These are phyloP conservation scores for Eleusine indica DNA, from an alignment of 176 grass and related monocot species.

Conservation along the genomic window DNA sequence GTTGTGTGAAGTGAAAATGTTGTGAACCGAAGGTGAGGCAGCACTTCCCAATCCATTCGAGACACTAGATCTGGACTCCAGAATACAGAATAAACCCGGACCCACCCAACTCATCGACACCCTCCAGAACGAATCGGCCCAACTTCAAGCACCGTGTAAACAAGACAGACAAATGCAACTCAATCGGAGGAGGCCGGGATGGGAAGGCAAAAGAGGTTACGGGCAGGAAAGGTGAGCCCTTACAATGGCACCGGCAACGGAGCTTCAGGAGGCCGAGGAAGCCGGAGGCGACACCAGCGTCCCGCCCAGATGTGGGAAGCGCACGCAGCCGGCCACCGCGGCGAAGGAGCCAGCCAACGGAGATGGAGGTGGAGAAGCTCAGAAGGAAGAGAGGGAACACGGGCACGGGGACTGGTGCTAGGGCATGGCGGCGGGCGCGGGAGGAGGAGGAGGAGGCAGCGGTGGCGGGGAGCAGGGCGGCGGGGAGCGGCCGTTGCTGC, in stretches of 20 bases:
- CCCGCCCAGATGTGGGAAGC: constrained; percentile 19
- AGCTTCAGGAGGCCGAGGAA: neutral
- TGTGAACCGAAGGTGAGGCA: neutral
- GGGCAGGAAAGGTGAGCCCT: neutral
- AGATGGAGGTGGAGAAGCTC: neutral
- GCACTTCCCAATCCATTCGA: neutral
- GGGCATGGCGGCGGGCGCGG: neutral
- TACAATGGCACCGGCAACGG: constrained; percentile 6
- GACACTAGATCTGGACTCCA: constrained; percentile 19
- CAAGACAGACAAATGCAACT: neutral
- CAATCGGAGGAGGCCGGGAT: neutral
- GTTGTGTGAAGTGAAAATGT: neutral
- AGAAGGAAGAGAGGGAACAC: neutral
- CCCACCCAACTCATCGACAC: neutral
- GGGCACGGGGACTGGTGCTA: neutral
- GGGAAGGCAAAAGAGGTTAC: neutral
- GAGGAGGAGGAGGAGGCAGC: neutral
- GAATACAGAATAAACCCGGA: neutral
- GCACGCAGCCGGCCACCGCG: neutral
- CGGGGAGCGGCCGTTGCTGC: neutral
- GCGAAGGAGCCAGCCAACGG: neutral
- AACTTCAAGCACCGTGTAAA: neutral
- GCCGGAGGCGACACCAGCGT: neutral
- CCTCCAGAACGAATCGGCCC: neutral
- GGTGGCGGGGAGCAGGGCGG: neutral